Evolutionary conservation across 768 basidiomycete species (phyloP).

Genomic region (Butyriboletus loyo): DNA sequence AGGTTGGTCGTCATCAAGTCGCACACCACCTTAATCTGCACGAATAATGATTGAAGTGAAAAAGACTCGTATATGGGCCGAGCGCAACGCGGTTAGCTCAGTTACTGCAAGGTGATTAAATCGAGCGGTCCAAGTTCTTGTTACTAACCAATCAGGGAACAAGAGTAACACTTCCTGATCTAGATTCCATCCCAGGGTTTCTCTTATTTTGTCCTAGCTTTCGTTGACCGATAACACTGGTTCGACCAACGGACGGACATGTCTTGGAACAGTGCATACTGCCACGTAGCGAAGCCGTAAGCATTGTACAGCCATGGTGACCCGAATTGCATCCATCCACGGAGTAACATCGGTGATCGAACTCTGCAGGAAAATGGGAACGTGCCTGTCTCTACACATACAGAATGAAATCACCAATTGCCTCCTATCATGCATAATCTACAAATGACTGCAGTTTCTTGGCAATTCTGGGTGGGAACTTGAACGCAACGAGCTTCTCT

Average conservation of each 20-base stretch:
- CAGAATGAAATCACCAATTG: neutral
- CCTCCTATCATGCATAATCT: constrained; percentile 47
- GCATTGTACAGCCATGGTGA: too few relatives aligned
- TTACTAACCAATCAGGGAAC: neutral
- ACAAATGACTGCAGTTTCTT: constrained; percentile 68
- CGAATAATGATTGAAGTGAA: neutral
- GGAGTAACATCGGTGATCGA: neutral
- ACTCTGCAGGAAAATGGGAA: neutral
- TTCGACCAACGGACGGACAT: neutral
- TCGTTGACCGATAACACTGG: too few relatives aligned
- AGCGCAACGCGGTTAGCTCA: too few relatives aligned
- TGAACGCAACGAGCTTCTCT: constrained; percentile 70
- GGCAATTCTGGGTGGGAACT: constrained; percentile 68
- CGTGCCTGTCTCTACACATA: neutral
- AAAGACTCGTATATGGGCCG: neutral
- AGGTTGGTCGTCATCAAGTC: neutral
- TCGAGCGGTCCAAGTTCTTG: neutral
- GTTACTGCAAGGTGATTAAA: neutral
- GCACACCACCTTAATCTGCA: neutral
- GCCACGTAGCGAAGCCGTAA: too few relatives aligned
- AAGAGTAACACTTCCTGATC: neutral
- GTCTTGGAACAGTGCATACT: neutral
- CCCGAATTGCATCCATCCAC: too few relatives aligned
- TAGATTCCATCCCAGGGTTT: neutral
- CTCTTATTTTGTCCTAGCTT: too few relatives aligned